Conservation (phyloP, 208 protist species). For the Acanthamoeba royreba region DNA sequence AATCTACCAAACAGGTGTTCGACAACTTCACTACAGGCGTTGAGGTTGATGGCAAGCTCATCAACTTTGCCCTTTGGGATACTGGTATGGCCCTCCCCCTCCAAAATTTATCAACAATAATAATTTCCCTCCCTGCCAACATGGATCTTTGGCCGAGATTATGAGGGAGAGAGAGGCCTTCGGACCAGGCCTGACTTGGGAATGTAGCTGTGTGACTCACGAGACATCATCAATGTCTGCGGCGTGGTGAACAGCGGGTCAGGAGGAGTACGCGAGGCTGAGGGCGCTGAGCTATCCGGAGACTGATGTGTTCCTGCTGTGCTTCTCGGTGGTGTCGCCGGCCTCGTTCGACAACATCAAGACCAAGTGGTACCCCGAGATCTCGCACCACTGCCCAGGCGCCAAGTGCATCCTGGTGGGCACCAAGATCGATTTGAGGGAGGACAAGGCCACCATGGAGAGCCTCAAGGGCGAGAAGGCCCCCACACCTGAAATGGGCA, state of each 20-base stretch:
- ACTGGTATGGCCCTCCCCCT: conserved; percentile 72
- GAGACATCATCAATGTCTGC: no score
- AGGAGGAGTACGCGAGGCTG: conserved; percentile 87
- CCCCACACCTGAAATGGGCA: conserved; percentile 50
- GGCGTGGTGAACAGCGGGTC: conserved; percentile 80
- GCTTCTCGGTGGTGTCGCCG: conserved; percentile 74
- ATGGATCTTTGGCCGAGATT: no score
- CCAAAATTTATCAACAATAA: background rate
- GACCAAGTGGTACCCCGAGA: conserved; percentile 59
- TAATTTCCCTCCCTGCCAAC: no score
- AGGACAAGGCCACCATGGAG: conserved; percentile 58
- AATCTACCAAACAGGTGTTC: conserved; percentile 72
- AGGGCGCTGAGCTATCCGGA: conserved; percentile 79
- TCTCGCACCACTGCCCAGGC: conserved; percentile 60
- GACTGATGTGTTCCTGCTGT: conserved; percentile 74
- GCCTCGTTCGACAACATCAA: conserved; percentile 54
- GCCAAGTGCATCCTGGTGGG: conserved; percentile 69
- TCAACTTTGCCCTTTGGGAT: conserved; percentile 74
- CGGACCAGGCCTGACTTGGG: no score
- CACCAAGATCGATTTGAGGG: conserved; percentile 73
- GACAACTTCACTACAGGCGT: conserved; percentile 85
- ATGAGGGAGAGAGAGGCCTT: no score
- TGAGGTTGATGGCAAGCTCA: conserved; percentile 70
- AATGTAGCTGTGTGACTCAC: no score
- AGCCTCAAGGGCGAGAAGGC: conserved; percentile 53